Base-by-base conservation (phyloP, 805 yeast genomes). In the Ogataea paradorogensis region DNA sequence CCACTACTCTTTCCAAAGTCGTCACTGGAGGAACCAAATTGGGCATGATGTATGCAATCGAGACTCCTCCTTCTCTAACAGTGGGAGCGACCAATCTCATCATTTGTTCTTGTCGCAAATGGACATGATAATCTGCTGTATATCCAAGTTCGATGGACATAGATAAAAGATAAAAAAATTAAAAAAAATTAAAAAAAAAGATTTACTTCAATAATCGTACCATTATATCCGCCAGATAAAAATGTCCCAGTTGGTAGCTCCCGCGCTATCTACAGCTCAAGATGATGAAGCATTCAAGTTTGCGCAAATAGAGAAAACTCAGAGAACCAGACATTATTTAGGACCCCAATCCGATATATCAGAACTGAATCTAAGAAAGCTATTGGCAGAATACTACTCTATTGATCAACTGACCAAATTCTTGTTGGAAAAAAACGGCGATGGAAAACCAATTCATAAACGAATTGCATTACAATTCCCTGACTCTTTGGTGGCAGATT, bases 21-120 rank as follows among this genome's bases (percentile, higher is more conserved):
- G 91, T 84, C 41, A 93, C 62, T 22, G 99, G 99, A 6, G 99
- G 99, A 18, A 80, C 86, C 48, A 93, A 67, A 63, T 93, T 93
- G 25, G 99, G 99, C 99, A 93, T 93, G 45, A 93, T 78, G 58
- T 88, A 93, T 2, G 95, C 95, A 33, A 89, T 80, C 4, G 95
- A 83, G 10, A 85, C 71, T 47, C 99, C 99, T 33, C 99, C 99
- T 45, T 81, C 78, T 53, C 80, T 76, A 13, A 93, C 85, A 0
- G 95, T 84, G 7, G 99, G 99, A 0, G 96, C 76, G 28, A 90
- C 86, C 26, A 87, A 74, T 52, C 85, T 83, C 84, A 89, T 88
- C 97, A 93, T 90, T 6, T 73, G 71, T 1, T 95, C 97, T 45
- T 91, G 96, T 56, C 99, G 84, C 26, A 93, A 76, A 61, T 93